Conservation (phyloP, 805 yeast species). For the Brettanomyces sp. region DNA sequence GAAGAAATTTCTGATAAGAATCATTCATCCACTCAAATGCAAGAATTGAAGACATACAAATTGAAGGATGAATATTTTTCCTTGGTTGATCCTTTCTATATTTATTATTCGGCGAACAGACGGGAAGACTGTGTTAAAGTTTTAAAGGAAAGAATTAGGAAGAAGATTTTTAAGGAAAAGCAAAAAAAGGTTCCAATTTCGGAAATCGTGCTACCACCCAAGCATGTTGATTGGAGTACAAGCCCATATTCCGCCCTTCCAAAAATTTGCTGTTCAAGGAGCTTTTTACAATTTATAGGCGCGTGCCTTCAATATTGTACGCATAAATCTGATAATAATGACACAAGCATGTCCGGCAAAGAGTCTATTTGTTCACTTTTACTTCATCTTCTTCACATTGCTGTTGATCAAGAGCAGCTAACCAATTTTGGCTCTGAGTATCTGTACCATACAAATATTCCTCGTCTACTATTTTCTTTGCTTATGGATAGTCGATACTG, state of each 20-base stretch:
- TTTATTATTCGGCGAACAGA: slow-evolving; percentile 67
- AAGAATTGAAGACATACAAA: slow-evolving; percentile 55
- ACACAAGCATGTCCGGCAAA: neutral
- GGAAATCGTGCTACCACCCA: slow-evolving; percentile 53
- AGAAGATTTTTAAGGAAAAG: slow-evolving; percentile 7
- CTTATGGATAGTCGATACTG: slow-evolving; percentile 32
- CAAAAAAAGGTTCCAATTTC: slow-evolving; percentile 26
- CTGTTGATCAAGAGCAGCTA: slow-evolving; percentile 32
- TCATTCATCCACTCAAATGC: slow-evolving; percentile 16
- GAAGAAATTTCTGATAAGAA: slow-evolving; percentile 44
- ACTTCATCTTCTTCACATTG: slow-evolving; percentile 63
- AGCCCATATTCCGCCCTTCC: slow-evolving; percentile 37
- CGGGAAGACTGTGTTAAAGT: slow-evolving; percentile 75
- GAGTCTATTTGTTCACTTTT: slow-evolving; percentile 40
- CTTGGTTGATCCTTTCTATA: slow-evolving; percentile 71
- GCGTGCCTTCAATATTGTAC: slow-evolving; percentile 35
- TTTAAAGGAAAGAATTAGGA: slow-evolving; percentile 41
- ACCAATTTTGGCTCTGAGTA: slow-evolving; percentile 9
- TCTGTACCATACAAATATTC: slow-evolving; percentile 9
- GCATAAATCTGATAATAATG: neutral
- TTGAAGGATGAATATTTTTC: slow-evolving; percentile 47
- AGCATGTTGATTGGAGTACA: slow-evolving; percentile 26
- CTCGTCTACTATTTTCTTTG: slow-evolving; percentile 28
- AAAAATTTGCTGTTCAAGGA: slow-evolving; percentile 40
- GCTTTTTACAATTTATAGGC: slow-evolving; percentile 46